A percentile compares a stretch with the other conserved stretches of the same genome.
Evolutionary conservation across 1,139 yeast species (phyloP).

Genomic region (Blastobotrys apis): DNA sequence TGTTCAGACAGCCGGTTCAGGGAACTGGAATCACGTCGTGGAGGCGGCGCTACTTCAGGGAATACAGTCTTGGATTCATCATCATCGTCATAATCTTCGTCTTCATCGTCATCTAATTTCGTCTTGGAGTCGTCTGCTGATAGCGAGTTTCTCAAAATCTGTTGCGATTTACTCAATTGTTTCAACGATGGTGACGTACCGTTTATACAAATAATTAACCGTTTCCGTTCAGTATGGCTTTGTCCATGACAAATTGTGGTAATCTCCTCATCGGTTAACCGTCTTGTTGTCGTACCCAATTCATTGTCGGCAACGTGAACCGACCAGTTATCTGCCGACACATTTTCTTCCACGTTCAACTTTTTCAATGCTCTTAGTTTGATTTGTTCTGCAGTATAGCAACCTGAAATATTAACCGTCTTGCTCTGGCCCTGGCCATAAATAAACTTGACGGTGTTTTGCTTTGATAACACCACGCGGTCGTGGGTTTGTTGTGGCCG

Average conservation of each 20-base stretch:
- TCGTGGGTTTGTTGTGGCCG: background rate
- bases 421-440: conserved; percentile 58
- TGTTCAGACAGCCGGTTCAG: conserved; percentile 60
- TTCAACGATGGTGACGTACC: conserved; percentile 60
- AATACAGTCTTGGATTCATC: conserved; percentile 16
- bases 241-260: conserved; percentile 77
- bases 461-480: conserved; percentile 25
- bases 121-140: background rate
- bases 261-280: conserved; percentile 72
- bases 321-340: conserved; percentile 48
- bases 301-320: conserved; percentile 43
- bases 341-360: conserved; percentile 42
- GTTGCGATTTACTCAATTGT: conserved; percentile 63
- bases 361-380: conserved; percentile 65
- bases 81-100: conserved; percentile 15
- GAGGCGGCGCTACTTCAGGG: conserved; percentile 13
- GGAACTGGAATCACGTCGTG: conserved; percentile 3
- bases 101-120: conserved; percentile 16
- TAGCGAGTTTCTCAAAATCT: conserved; percentile 27
- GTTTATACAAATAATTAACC: conserved; percentile 66
- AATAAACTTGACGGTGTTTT: conserved; percentile 60
- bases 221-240: conserved; percentile 64
- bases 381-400: conserved; percentile 76
- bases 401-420: conserved; percentile 69
- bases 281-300: conserved; percentile 41